Percentiles rank a stretch among this genome's conserved stretches.
phyloP scores from a whole-genome alignment of 768 basidiomycete genomes.

The Pholiota microspora region DNA sequence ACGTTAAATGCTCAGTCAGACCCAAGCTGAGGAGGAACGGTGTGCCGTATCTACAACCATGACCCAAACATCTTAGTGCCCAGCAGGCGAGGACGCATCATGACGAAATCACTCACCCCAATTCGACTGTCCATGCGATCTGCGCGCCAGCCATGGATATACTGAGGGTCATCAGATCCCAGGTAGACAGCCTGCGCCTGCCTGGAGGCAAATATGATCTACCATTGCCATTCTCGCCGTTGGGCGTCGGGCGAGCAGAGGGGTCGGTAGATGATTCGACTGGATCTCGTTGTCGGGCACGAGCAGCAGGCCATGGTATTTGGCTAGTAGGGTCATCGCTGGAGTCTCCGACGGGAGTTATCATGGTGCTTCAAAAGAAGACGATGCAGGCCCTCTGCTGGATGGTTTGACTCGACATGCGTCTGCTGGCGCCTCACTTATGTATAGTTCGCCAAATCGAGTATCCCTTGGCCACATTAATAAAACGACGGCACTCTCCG shows the following conservation, averaged over 20 bases:
- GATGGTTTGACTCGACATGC: conserved; percentile 13
- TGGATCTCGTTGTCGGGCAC: conserved; percentile 26
- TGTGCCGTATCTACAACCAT: conserved; percentile 79
- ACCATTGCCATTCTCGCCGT: conserved; percentile 14
- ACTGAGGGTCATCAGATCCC: conserved; percentile 79
- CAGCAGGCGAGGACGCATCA: not conserved
- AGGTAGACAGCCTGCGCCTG: conserved; percentile 47
- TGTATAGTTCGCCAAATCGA: conserved; percentile 15
- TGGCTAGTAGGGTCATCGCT: conserved; percentile 76
- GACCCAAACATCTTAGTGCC: conserved; percentile 14
- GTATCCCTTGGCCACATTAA: conserved; percentile 13
- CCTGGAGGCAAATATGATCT: conserved; percentile 24
- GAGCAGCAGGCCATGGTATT: conserved; percentile 67
- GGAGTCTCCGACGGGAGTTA: conserved; percentile 55
- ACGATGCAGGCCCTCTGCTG: conserved; percentile 9
- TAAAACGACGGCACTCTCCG: conserved; percentile 20
- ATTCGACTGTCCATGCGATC: conserved; percentile 94
- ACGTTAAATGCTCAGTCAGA: conserved; percentile 85
- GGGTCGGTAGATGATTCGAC: conserved; percentile 26
- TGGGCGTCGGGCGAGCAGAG: conserved; percentile 10
- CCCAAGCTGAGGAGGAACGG: conserved; percentile 76
- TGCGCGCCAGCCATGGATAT: conserved; percentile 95
- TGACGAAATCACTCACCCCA: conserved; percentile 58
- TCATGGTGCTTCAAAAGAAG: conserved; percentile 40
- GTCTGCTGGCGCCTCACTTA: conserved; percentile 15